Conservation (phyloP, 768 basidiomycete genomes). For the Calocybe indica region DNA sequence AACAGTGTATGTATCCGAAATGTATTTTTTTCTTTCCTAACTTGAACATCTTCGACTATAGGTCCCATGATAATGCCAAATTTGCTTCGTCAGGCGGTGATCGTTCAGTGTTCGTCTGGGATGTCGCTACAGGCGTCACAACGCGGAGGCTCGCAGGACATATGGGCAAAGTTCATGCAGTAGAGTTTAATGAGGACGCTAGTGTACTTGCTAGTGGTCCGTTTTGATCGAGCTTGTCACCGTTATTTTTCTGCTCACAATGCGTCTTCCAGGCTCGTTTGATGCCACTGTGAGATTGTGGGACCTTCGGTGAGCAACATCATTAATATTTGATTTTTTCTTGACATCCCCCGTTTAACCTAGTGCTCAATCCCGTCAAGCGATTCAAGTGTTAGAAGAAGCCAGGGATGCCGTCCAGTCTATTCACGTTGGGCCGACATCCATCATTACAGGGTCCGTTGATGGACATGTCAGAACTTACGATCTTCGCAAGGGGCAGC, state of each 20-base stretch:
- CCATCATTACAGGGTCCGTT: slow-evolving; percentile 77
- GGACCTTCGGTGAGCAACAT: slow-evolving; percentile 70
- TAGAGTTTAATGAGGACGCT: slow-evolving; percentile 87
- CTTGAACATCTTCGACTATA: slow-evolving; percentile 19
- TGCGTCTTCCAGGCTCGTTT: slow-evolving; percentile 64
- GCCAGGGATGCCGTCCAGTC: slow-evolving; percentile 84
- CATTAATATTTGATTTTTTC: background rate
- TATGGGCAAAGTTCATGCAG: slow-evolving; percentile 83
- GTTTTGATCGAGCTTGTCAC: slow-evolving; percentile 3
- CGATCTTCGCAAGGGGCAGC: slow-evolving; percentile 89
- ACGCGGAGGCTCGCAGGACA: slow-evolving; percentile 83
- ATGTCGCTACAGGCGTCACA: slow-evolving; percentile 84
- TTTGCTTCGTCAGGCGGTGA: slow-evolving; percentile 95
- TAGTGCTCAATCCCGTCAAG: slow-evolving; percentile 71
- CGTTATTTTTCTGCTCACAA: no score
- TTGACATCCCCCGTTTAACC: background rate
- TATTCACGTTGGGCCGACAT: slow-evolving; percentile 58
- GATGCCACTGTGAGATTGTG: slow-evolving; percentile 89
- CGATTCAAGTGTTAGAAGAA: slow-evolving; percentile 90
- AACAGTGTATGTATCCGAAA: slow-evolving; percentile 58
- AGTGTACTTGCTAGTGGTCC: slow-evolving; percentile 84
- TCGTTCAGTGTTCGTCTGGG: slow-evolving; percentile 91
- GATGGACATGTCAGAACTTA: slow-evolving; percentile 93
- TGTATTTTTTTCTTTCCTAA: background rate
- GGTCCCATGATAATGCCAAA: slow-evolving; percentile 88